Evolutionary conservation across 345 rosid genomes (phyloP), one percentile per base, ranked within the genome.

Genomic region (Salix dunnii): DNA sequence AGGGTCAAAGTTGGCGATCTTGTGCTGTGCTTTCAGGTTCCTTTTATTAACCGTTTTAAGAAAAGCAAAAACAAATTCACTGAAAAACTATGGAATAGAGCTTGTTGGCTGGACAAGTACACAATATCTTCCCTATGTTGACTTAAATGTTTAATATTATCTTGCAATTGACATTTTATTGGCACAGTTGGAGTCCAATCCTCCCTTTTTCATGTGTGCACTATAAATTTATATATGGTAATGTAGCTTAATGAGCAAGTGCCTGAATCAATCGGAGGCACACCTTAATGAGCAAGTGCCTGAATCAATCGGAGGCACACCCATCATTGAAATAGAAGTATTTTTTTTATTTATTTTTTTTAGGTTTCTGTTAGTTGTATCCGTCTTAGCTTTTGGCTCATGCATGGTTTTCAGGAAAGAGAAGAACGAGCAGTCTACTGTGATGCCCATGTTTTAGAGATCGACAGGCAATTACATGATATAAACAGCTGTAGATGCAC

Each of bases 1-100:
- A 84, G 28, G 74, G 85, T 92, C 73, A 78, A 87, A 20, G 79
- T 84, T 76, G 91, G 95, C 66, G 97, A 94, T 80, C 90, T 90
- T 70, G 86, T 92, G 38, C 80, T 91, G 36, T 92, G 97, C 85
- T 92, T 86, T 82, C 92, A 84, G 94, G 97, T 94, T 82, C 51
- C 23, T 53, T 64, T 20, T 65, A 69, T 10, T 76, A 35, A 23
- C 35, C 21, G 13, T 42, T 68, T 76, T 28, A 31, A 60, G 46
- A 31, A 21, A 23, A 35, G 7, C 46, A 8, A 36, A 20, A 27
- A 55, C 11, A 6, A 13, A 33, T 7, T 14, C 5, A 3, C 21
- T 13, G 8, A 33, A 21, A 20, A 43, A 55, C 51, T 46, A 33
- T 7, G 63, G 33, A 28, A 30, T n/a, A 30, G 21, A 38, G n/a